A percentile compares a stretch with the other conserved stretches of the same genome.
These are phyloP conservation scores for Pythium aquatile DNA, from an alignment of 352 stramenopile genomes.

Conservation along the genomic window DNA sequence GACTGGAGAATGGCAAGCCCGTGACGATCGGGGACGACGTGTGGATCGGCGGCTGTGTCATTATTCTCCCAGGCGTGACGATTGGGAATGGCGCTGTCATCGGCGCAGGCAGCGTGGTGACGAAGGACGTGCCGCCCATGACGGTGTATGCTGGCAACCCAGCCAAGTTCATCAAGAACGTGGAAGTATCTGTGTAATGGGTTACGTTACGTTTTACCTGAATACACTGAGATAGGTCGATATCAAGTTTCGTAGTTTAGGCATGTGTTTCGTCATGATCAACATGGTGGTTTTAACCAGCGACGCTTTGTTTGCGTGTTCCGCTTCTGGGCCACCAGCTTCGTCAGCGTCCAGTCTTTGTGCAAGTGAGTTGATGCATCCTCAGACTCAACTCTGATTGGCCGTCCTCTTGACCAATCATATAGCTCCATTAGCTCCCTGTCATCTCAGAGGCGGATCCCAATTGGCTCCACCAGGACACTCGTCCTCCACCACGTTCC, in stretches of 20 bases:
- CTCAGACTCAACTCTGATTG: slow-evolving; percentile 22
- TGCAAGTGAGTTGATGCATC: slow-evolving; percentile 24
- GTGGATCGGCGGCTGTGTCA: slow-evolving; percentile 79
- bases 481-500: slow-evolving; percentile 19
- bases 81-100: slow-evolving; percentile 66
- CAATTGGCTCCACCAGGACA: slow-evolving; percentile 13
- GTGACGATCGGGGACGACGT: slow-evolving; percentile 80
- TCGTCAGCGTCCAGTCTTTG: slow-evolving; percentile 12
- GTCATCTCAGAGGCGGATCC: slow-evolving; percentile 4
- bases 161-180: slow-evolving; percentile 69
- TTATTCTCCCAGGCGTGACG: slow-evolving; percentile 64
- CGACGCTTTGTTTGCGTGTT: background rate
- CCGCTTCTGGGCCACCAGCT: slow-evolving; percentile 1
- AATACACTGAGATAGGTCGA: no score
- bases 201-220: background rate
- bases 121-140: slow-evolving; percentile 63
- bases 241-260: background rate
- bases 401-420: slow-evolving; percentile 6
- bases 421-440: background rate
- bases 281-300: background rate
- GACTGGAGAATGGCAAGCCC: slow-evolving; percentile 59
- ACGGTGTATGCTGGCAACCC: slow-evolving; percentile 69
- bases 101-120: slow-evolving; percentile 79
- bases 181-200: slow-evolving; percentile 18
- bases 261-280: background rate